Evolutionary conservation across 306 rosid species (phyloP).

Genomic region (Acacia melanoxylon): DNA sequence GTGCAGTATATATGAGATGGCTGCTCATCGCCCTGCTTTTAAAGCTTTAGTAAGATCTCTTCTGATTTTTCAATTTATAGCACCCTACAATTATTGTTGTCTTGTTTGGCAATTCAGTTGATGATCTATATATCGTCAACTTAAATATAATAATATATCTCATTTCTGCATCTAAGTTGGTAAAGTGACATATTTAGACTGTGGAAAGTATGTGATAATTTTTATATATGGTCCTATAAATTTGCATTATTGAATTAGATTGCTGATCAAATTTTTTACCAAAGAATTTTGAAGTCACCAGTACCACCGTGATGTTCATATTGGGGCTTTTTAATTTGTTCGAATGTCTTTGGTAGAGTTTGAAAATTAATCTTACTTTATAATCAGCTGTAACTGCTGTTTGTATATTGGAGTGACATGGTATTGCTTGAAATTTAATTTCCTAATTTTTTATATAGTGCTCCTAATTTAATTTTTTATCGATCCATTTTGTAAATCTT

Average conservation of each 20-base stretch:
- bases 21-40: slow-evolving; percentile 98
- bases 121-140: neutral
- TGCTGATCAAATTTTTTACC: neutral
- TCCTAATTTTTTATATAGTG: slow-evolving; percentile 12
- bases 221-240: slow-evolving; percentile 1
- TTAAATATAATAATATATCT: slow-evolving; percentile 3
- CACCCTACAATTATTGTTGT: neutral
- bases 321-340: neutral
- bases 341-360: slow-evolving; percentile 12
- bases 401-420: neutral
- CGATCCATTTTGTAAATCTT: too few species aligned
- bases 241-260: slow-evolving; percentile 6
- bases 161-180: slow-evolving; percentile 5
- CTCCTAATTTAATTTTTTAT: neutral
- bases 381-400: slow-evolving; percentile 20
- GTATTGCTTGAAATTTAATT: neutral
- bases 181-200: slow-evolving; percentile 6
- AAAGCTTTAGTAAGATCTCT: slow-evolving; percentile 89
- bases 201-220: slow-evolving; percentile 10
- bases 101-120: slow-evolving; percentile 1
- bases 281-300: neutral
- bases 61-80: slow-evolving; percentile 22
- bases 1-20: too few species aligned
- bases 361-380: slow-evolving; percentile 6
- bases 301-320: neutral